Conservation (phyloP, 1,284 basidiomycete species). For the Ganoderma leucocontextum region DNA sequence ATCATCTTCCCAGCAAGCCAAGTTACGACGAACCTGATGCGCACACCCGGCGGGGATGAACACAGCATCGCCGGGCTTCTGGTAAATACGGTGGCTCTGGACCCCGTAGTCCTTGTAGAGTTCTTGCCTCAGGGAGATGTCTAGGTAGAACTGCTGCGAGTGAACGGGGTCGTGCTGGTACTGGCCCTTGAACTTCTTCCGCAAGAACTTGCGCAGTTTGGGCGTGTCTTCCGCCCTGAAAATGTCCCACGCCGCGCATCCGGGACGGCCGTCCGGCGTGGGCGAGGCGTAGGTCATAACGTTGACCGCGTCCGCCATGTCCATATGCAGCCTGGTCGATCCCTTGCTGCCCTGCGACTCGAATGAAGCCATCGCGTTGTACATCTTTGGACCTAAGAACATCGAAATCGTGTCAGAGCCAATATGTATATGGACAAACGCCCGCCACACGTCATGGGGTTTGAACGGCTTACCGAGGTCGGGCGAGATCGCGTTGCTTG, state of each 20-base stretch:
- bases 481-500: slow-evolving; percentile 82
- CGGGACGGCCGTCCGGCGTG: slow-evolving; percentile 70
- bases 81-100: slow-evolving; percentile 85
- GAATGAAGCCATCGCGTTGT: slow-evolving; percentile 76
- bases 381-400: slow-evolving; percentile 75
- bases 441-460: not conserved
- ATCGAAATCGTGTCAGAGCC: slow-evolving; percentile 10
- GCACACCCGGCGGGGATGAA: slow-evolving; percentile 97
- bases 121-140: slow-evolving; percentile 71
- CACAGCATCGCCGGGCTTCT: slow-evolving; percentile 91
- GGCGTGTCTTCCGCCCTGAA: slow-evolving; percentile 87
- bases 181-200: slow-evolving; percentile 60
- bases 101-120: slow-evolving; percentile 77
- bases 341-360: slow-evolving; percentile 75
- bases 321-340: slow-evolving; percentile 92
- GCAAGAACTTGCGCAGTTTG: slow-evolving; percentile 78
- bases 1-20: slow-evolving; percentile 1
- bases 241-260: slow-evolving; percentile 93
- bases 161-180: slow-evolving; percentile 88
- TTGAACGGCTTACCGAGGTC: slow-evolving; percentile 73
- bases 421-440: slow-evolving; percentile 21
- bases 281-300: slow-evolving; percentile 83
- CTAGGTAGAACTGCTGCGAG: slow-evolving; percentile 88
- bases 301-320: slow-evolving; percentile 95
- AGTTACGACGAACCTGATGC: slow-evolving; percentile 72